Conservation (phyloP, 345 rosid species). For the Brassica juncea region DNA sequence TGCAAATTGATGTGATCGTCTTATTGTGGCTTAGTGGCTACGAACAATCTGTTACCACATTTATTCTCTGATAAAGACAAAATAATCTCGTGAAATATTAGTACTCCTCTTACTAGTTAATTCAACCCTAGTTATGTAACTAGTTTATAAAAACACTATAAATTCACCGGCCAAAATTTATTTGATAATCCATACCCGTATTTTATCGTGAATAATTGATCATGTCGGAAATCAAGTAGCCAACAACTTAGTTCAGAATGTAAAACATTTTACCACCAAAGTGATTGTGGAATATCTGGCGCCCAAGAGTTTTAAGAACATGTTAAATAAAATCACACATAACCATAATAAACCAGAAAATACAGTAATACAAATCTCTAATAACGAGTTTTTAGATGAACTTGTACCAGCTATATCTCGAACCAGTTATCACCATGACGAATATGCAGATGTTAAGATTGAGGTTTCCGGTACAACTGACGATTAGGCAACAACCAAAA, state of each 20-base stretch:
- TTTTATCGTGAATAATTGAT: constrained; percentile 11
- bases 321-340: neutral
- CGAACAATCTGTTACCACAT: constrained; percentile 15
- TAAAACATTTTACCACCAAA: neutral
- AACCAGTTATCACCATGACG: neutral
- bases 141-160: neutral
- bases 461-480: neutral
- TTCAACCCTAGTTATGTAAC: neutral
- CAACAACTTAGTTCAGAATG: neutral
- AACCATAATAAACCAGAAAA: neutral
- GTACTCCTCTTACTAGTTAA: neutral
- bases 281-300: neutral
- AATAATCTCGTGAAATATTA: neutral
- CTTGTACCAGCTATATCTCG: neutral
- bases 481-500: neutral
- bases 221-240: neutral
- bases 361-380: neutral
- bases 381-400: neutral
- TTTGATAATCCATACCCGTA: constrained; percentile 26
- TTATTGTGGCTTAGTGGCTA: constrained; percentile 14
- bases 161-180: constrained; percentile 32
- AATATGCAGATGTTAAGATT: neutral
- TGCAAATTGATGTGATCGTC: constrained; percentile 2
- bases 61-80: constrained; percentile 20
- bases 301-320: neutral